A percentile compares a stretch with the other conserved stretches of the same genome.
phyloP scores from a whole-genome alignment of 1,139 yeast species.

The Wickerhamomyces sp. region DNA sequence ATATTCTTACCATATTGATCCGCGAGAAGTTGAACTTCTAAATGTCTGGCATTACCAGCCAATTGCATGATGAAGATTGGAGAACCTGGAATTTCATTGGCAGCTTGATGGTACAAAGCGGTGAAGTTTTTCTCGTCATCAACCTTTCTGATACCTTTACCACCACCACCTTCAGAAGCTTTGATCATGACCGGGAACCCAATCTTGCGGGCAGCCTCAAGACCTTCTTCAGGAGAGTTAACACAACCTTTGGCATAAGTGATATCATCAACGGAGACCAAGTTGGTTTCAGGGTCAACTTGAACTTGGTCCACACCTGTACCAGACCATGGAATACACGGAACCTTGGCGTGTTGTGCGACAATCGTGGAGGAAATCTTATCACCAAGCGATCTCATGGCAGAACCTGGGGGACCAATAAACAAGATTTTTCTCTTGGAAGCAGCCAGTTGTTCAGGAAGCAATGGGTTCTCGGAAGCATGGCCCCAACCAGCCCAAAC shows the following conservation, averaged over 20 bases:
- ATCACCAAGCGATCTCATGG: constrained; percentile 99
- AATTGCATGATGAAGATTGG: constrained; percentile 92
- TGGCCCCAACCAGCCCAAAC: constrained; percentile 99
- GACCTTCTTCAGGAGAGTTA: constrained; percentile 80
- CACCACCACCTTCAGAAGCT: constrained; percentile 99
- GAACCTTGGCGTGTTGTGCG: constrained; percentile 96
- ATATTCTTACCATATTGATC: constrained; percentile 95
- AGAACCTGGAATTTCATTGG: constrained; percentile 93
- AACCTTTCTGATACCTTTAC: constrained; percentile 95
- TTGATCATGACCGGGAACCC: constrained; percentile 97
- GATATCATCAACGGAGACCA: constrained; percentile 84
- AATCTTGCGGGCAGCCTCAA: constrained; percentile 71
- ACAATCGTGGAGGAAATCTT: constrained; percentile 96
- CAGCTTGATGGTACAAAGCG: constrained; percentile 77
- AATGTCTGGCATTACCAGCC: constrained; percentile 93
- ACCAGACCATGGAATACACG: constrained; percentile 99
- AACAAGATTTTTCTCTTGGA: constrained; percentile 85
- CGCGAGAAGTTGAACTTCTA: constrained; percentile 90
- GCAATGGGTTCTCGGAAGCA: constrained; percentile 93
- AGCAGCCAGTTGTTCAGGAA: constrained; percentile 90
- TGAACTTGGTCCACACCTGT: constrained; percentile 85
- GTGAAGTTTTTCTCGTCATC: constrained; percentile 70
- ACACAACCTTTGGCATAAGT: constrained; percentile 88
- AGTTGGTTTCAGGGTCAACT: constrained; percentile 60
- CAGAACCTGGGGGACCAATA: constrained; percentile 98